Evolutionary conservation across 2,329 filamentous ascomycete species (phyloP).

Genomic region (Didymella pomorum): DNA sequence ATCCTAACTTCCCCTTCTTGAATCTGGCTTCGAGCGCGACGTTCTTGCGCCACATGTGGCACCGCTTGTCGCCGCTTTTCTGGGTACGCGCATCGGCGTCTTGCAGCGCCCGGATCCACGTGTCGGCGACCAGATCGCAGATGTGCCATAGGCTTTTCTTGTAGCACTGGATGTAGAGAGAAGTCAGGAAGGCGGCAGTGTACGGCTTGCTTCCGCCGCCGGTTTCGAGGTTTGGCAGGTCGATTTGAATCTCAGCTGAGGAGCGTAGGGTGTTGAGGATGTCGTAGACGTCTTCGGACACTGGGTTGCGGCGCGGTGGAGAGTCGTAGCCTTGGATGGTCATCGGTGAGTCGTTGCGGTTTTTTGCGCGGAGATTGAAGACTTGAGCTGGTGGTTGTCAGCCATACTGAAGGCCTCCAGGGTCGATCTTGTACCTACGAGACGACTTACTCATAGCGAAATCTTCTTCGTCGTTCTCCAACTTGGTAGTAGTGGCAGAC

Average conservation of each 20-base stretch:
- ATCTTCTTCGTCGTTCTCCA: background rate
- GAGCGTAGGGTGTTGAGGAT: conserved; percentile 15
- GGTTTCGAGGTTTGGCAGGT: conserved; percentile 26
- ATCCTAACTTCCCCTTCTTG: conserved; percentile 6
- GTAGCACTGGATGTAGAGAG: conserved; percentile 41
- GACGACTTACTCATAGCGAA: conserved; percentile 8
- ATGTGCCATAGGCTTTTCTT: conserved; percentile 22
- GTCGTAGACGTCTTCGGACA: conserved; percentile 6
- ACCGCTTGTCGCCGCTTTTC: background rate
- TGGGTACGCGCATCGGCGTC: conserved; percentile 14
- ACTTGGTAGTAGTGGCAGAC: background rate
- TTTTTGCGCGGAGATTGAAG: background rate
- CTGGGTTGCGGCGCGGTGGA: background rate
- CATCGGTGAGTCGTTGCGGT: background rate
- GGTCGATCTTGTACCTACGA: background rate
- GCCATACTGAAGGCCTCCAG: no score
- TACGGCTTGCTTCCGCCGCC: conserved; percentile 23
- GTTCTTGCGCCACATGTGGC: conserved; percentile 34
- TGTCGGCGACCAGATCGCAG: conserved; percentile 45
- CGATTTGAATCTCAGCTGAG: conserved; percentile 13
- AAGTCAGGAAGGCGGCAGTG: conserved; percentile 28
- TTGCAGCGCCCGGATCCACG: conserved; percentile 47
- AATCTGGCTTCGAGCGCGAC: conserved; percentile 10
- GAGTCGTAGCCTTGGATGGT: background rate
- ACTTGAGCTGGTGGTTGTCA: conserved; percentile 1